Evolutionary conservation across 306 rosid genomes (phyloP).

Genomic region (Rosa chinensis): DNA sequence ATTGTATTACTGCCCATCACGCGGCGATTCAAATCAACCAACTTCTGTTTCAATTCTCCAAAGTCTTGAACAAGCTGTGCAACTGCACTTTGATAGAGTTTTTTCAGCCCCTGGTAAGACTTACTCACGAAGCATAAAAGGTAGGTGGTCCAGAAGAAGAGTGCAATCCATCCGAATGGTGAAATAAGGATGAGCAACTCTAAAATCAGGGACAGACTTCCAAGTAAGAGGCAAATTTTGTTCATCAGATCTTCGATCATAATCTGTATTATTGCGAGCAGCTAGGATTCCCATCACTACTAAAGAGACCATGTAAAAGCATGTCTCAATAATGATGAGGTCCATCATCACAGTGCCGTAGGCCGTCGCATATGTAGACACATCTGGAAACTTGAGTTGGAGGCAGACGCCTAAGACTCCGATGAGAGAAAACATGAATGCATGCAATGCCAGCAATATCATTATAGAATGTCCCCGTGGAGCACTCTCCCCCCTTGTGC

Average conservation of each 20-base stretch:
- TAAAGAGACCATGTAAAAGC: neutral
- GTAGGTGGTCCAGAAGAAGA: neutral
- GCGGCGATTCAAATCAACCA: neutral
- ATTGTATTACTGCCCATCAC: too few species aligned
- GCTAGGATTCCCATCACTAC: neutral
- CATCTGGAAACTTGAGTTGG: neutral
- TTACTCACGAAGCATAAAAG: neutral
- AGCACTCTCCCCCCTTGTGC: too few species aligned
- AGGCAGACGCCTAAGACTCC: neutral
- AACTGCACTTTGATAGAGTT: neutral
- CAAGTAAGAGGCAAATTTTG: neutral
- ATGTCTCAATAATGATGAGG: neutral
- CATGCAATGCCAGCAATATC: neutral
- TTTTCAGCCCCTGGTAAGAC: neutral
- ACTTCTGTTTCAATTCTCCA: neutral
- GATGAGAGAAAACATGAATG: neutral
- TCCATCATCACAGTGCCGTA: neutral
- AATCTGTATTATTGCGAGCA: neutral
- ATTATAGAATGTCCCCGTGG: neutral
- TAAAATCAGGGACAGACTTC: neutral
- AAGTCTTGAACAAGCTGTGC: neutral
- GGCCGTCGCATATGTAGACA: neutral
- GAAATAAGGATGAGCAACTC: neutral
- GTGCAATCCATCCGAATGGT: neutral
- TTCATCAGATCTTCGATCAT: neutral